These are phyloP conservation scores for Phytopythium helicoides DNA, from an alignment of 352 stramenopile genomes.

Conservation along the genomic window DNA sequence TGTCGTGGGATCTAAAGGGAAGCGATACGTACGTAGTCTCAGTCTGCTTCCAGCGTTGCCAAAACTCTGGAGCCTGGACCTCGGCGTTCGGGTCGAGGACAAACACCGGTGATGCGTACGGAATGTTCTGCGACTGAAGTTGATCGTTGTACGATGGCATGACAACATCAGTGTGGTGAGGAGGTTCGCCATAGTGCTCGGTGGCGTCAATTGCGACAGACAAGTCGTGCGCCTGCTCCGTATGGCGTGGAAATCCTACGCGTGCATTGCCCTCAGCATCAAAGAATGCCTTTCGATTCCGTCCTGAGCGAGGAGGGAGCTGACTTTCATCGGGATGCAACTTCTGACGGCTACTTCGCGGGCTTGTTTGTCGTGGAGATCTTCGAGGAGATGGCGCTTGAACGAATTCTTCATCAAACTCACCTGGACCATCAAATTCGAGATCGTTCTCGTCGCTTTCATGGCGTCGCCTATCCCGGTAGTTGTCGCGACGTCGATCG, in stretches of 20 bases:
- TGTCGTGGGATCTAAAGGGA: neutral
- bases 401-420: conserved; percentile 6
- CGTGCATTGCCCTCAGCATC: conserved; percentile 31
- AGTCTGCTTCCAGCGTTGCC: conserved; percentile 50
- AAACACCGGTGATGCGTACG: conserved; percentile 61
- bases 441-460: conserved; percentile 16
- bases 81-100: conserved; percentile 34
- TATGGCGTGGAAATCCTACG: neutral
- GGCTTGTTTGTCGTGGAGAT: conserved; percentile 6
- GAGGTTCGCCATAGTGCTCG: conserved; percentile 10
- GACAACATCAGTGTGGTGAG: conserved; percentile 4
- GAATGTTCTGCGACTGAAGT: conserved; percentile 28
- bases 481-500: conserved; percentile 2
- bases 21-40: conserved; percentile 53
- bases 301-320: neutral
- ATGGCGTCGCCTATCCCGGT: neutral
- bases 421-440: conserved; percentile 14
- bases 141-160: conserved; percentile 9
- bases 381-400: conserved; percentile 8
- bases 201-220: conserved; percentile 13
- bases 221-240: conserved; percentile 3
- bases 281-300: conserved; percentile 34
- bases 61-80: conserved; percentile 19
- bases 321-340: conserved; percentile 9
- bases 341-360: neutral